These are phyloP conservation scores for Fusarium sp. DNA, from an alignment of 2,329 filamentous ascomycete species.

Conservation along the genomic window DNA sequence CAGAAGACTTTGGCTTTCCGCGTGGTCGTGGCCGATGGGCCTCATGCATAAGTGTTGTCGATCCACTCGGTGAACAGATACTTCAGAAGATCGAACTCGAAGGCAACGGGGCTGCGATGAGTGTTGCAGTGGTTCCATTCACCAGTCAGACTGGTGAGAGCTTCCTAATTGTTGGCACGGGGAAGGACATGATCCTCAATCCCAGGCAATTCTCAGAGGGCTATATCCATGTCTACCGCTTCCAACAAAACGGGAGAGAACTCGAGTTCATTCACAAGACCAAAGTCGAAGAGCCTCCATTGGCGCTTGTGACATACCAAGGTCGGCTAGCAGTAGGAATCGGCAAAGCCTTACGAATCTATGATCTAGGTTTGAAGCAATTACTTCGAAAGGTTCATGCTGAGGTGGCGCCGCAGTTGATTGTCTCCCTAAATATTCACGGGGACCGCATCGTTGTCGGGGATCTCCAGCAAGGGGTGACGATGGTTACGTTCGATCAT, in stretches of 20 bases:
- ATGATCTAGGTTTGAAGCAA: slow-evolving; percentile 92
- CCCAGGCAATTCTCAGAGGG: slow-evolving; percentile 81
- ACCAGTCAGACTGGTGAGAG: slow-evolving; percentile 86
- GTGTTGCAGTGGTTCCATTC: slow-evolving; percentile 84
- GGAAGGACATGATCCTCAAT: slow-evolving; percentile 84
- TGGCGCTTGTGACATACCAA: slow-evolving; percentile 88
- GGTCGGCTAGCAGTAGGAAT: slow-evolving; percentile 86
- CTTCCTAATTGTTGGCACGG: slow-evolving; percentile 96
- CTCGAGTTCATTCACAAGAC: slow-evolving; percentile 98
- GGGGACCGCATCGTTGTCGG: slow-evolving; percentile 91
- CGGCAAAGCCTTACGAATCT: slow-evolving; percentile 83
- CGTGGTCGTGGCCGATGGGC: slow-evolving; percentile 90
- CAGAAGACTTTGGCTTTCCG: slow-evolving; percentile 89
- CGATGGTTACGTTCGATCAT: slow-evolving; percentile 91
- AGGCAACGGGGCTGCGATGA: slow-evolving; percentile 91
- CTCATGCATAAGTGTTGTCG: slow-evolving; percentile 95
- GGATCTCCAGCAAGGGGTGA: slow-evolving; percentile 91
- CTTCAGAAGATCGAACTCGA: slow-evolving; percentile 83
- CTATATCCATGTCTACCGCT: slow-evolving; percentile 91
- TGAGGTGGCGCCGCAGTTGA: slow-evolving; percentile 79
- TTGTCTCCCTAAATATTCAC: slow-evolving; percentile 88
- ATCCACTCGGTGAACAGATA: slow-evolving; percentile 78
- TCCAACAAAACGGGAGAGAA: slow-evolving; percentile 83
- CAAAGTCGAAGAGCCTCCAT: slow-evolving; percentile 86
- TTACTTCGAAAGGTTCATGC: slow-evolving; percentile 91